Conservation (phyloP, 1,139 yeast species). For the Kodamaea alishanica region DNA sequence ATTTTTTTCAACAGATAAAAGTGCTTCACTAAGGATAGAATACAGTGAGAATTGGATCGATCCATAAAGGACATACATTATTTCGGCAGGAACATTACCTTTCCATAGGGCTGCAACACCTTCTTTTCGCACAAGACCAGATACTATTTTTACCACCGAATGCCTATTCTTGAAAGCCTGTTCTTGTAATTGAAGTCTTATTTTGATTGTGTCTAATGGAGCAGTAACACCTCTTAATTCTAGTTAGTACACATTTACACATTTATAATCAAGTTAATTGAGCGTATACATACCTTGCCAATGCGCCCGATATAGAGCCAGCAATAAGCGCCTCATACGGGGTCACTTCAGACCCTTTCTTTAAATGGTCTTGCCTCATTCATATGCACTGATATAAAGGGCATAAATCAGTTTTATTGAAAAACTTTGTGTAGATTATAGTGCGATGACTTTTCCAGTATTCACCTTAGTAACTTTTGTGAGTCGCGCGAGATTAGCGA, state of each 20-base stretch:
- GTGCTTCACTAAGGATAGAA: conserved; percentile 46
- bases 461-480: no score
- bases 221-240: conserved; percentile 62
- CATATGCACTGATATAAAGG: no score
- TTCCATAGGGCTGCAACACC: conserved; percentile 71
- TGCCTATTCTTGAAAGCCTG: conserved; percentile 26
- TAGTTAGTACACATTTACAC: conserved; percentile 6
- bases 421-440: no score
- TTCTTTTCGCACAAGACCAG: conserved; percentile 29
- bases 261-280: not conserved
- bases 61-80: conserved; percentile 81
- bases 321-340: conserved; percentile 51
- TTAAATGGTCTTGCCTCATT: conserved; percentile 42
- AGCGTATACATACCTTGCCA: conserved; percentile 41
- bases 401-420: no score
- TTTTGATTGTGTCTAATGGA: conserved; percentile 86
- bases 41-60: conserved; percentile 79
- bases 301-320: conserved; percentile 71
- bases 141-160: conserved; percentile 29
- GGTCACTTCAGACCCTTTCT: conserved; percentile 47
- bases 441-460: no score
- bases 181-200: conserved; percentile 67
- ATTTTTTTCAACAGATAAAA: conserved; percentile 29
- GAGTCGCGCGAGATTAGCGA: no score
- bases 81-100: conserved; percentile 90